Evolutionary conservation across 2,329 filamentous ascomycete genomes (phyloP).

Genomic region (Aureobasidium pullulans): DNA sequence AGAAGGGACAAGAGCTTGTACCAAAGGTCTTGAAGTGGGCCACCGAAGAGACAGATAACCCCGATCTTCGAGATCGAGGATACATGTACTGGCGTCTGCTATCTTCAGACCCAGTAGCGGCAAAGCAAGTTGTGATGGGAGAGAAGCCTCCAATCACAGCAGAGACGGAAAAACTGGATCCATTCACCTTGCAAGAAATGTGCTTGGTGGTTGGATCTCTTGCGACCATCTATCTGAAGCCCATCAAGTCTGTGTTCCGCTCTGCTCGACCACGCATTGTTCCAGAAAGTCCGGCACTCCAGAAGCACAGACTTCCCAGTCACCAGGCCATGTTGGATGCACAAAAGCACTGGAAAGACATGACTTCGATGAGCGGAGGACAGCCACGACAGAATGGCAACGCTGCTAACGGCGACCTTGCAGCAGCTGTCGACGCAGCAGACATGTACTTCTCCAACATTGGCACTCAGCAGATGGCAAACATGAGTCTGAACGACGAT

Average conservation of each 20-base stretch:
- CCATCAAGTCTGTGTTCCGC: slow-evolving; percentile 93
- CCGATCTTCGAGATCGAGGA: slow-evolving; percentile 86
- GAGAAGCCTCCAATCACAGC: slow-evolving; percentile 95
- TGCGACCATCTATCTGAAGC: slow-evolving; percentile 95
- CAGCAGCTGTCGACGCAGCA: slow-evolving; percentile 71
- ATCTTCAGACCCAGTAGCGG: slow-evolving; percentile 81
- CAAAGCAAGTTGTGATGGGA: slow-evolving; percentile 89
- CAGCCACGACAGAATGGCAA: slow-evolving; percentile 21
- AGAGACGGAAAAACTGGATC: slow-evolving; percentile 89
- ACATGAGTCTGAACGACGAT: slow-evolving; percentile 57
- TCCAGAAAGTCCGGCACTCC: slow-evolving; percentile 76
- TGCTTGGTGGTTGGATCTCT: slow-evolving; percentile 93
- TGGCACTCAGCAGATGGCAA: slow-evolving; percentile 65
- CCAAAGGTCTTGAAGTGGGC: slow-evolving; percentile 97
- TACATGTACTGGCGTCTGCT: slow-evolving; percentile 99
- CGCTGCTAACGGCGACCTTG: slow-evolving; percentile 42
- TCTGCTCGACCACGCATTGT: slow-evolving; percentile 74
- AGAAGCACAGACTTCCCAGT: slow-evolving; percentile 59
- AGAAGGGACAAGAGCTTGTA: slow-evolving; percentile 86
- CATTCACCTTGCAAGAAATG: slow-evolving; percentile 88
- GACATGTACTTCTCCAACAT: slow-evolving; percentile 83
- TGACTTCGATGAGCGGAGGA: slow-evolving; percentile 7
- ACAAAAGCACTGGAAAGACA: slow-evolving; percentile 16
- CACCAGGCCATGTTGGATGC: slow-evolving; percentile 40
- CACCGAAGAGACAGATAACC: slow-evolving; percentile 98